Evolutionary conservation across 2,329 filamentous ascomycete species (phyloP), one percentile per base, ranked within the genome.

Genomic region (Fusarium sp.): DNA sequence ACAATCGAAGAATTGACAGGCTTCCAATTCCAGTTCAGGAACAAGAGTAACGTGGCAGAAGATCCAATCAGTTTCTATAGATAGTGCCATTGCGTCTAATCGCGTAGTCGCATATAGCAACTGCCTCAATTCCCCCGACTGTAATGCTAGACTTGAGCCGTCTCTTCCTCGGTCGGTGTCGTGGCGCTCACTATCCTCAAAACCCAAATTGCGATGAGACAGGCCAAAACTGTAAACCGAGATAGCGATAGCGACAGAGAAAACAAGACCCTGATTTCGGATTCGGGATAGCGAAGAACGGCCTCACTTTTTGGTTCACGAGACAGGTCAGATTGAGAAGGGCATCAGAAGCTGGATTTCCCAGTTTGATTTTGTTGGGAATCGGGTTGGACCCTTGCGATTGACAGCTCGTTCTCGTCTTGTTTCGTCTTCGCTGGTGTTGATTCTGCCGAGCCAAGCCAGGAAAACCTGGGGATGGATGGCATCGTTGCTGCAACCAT

Each of bases 401-500:
- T 42, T 53, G 50, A 56, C 50, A 46, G 33, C 39, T 55, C 31
- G 54, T 55, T 56, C 40, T 46, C 31, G 46, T 60, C 39, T 53
- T 43, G 55, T 53, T 53, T 57, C 31, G 53, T 35, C 42, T 57
- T 41, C 5, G 15, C 43, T 46, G 29, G 45, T 40, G 43, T 50
- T 47, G 39, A 36, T 37, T 48, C 45, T 61, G 33, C 54, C 42
- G 48, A 63, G 58, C 65, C 29, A 33, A 58, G 58, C 63, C 58
- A 67, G 64, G 62, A 62, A 68, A 68, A 68, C 42, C 65, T 68
- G 65, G 65, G 65, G 65, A 56, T 58, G 65, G 65, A 56, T 58
- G 56, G 67, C 49, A 56, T 66, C 53, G 58, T 42, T 49, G 33
- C 40, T 63, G 48, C 51, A 47, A 39, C 57, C 60, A 40, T 40